These are phyloP conservation scores for Epichloe hybrida DNA, from an alignment of 2,329 filamentous ascomycete genomes.

Conservation along the genomic window DNA sequence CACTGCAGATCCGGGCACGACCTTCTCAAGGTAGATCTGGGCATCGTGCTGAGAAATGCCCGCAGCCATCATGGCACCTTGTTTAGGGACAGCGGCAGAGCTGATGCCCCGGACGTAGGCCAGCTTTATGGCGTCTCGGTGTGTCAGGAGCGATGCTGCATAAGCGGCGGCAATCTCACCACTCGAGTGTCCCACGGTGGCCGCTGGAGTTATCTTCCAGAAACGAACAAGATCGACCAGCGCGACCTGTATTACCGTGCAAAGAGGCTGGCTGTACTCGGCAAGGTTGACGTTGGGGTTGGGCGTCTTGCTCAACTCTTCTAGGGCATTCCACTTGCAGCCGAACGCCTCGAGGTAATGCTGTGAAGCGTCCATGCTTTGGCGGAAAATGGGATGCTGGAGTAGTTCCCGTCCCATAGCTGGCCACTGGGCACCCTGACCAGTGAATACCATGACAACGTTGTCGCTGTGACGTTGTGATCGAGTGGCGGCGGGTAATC, in stretches of 20 bases:
- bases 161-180: slow-evolving; percentile 23
- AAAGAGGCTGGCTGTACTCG: slow-evolving; percentile 17
- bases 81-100: slow-evolving; percentile 1
- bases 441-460: slow-evolving; percentile 13
- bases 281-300: slow-evolving; percentile 2
- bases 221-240: slow-evolving; percentile 16
- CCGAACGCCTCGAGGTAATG: neutral
- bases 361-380: neutral
- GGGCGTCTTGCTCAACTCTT: neutral
- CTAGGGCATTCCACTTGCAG: neutral
- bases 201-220: slow-evolving; percentile 13
- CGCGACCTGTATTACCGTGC: slow-evolving; percentile 25
- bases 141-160: slow-evolving; percentile 13
- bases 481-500: no score
- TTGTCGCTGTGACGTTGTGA: no score
- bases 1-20: slow-evolving; percentile 6
- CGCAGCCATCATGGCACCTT: slow-evolving; percentile 10
- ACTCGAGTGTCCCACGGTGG: slow-evolving; percentile 18
- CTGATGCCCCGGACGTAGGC: slow-evolving; percentile 8
- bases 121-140: slow-evolving; percentile 6
- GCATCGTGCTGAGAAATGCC: slow-evolving; percentile 2
- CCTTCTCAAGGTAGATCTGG: slow-evolving; percentile 1
- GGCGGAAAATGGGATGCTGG: neutral
- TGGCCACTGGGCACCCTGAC: slow-evolving; percentile 21
- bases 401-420: neutral